A percentile compares a stretch with the other conserved stretches of the same genome.
Conservation (phyloP, 129 eudicot species). For the Escallonia rubra region DNA sequence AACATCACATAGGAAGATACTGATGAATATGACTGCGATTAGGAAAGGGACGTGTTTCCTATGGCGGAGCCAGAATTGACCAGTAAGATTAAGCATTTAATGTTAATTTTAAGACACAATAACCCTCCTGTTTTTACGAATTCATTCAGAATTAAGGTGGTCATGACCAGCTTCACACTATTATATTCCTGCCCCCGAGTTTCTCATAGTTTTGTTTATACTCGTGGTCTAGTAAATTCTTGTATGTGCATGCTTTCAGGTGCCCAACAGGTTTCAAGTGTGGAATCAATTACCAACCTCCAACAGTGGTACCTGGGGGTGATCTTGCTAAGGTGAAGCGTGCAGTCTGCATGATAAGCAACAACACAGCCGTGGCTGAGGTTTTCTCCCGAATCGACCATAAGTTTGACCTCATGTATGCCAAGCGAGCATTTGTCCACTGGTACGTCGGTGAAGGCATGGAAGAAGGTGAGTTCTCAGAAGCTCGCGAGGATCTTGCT, state of each 20-base stretch:
- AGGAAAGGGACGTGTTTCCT: too few relatives aligned
- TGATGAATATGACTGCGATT: too few relatives aligned
- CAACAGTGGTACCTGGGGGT: constrained; percentile 90
- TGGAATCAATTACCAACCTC: constrained; percentile 72
- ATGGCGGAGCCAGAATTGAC: too few relatives aligned
- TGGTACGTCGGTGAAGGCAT: constrained; percentile 95
- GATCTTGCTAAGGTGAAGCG: constrained; percentile 71
- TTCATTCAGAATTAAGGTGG: too few relatives aligned
- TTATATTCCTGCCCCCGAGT: too few relatives aligned
- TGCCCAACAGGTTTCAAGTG: constrained; percentile 92
- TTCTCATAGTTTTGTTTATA: too few relatives aligned
- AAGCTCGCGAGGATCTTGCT: constrained; percentile 93
- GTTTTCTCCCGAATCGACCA: constrained; percentile 65
- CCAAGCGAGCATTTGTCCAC: constrained; percentile 79
- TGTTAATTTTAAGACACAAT: too few relatives aligned
- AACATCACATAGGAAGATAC: too few relatives aligned
- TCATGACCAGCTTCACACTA: too few relatives aligned
- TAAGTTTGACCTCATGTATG: constrained; percentile 71
- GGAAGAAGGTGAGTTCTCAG: constrained; percentile 95
- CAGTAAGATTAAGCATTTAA: too few relatives aligned
- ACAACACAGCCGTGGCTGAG: constrained; percentile 81
- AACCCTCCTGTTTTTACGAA: too few relatives aligned
- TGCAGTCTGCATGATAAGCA: constrained; percentile 90
- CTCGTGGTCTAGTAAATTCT: constrained; percentile 2
- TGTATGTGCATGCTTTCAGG: constrained; percentile 24